Conservation (phyloP, 2,329 filamentous ascomycete genomes). For the Verticillium zaregamsianum region DNA sequence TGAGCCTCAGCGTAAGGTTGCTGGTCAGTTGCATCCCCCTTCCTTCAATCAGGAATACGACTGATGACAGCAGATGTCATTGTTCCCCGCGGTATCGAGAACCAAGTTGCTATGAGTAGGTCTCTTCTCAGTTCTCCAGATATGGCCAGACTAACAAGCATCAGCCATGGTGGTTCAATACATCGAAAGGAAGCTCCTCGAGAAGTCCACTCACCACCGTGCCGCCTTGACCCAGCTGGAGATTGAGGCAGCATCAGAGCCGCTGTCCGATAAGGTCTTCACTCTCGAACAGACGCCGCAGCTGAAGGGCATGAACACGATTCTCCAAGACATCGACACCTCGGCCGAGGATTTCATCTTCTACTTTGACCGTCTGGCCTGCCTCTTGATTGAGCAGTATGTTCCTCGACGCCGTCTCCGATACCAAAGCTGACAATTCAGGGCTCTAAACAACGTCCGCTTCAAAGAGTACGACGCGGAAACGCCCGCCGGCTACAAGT, state of each 20-base stretch:
- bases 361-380: constrained; percentile 87
- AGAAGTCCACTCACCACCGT: constrained; percentile 82
- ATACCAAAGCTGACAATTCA: constrained; percentile 24
- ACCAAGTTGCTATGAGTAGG: constrained; percentile 81
- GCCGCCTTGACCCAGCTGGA: constrained; percentile 75
- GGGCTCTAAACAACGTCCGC: constrained; percentile 71
- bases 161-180: constrained; percentile 89
- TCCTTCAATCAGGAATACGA: constrained; percentile 7
- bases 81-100: constrained; percentile 90
- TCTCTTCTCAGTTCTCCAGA: constrained; percentile 9
- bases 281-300: constrained; percentile 75
- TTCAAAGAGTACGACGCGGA: constrained; percentile 62
- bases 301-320: constrained; percentile 82
- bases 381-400: constrained; percentile 77
- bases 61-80: constrained; percentile 65
- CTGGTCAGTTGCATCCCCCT: constrained; percentile 45
- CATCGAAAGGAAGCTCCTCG: constrained; percentile 78
- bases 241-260: constrained; percentile 63
- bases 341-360: constrained; percentile 90
- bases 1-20: constrained; percentile 83
- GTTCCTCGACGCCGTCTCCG: constrained; percentile 16
- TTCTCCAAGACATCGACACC: constrained; percentile 77
- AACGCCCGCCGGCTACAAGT: constrained; percentile 67
- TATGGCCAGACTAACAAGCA: constrained; percentile 15
- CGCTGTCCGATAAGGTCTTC: constrained; percentile 70